Conservation (phyloP, 306 rosid genomes). For the Crotalaria pallida region DNA sequence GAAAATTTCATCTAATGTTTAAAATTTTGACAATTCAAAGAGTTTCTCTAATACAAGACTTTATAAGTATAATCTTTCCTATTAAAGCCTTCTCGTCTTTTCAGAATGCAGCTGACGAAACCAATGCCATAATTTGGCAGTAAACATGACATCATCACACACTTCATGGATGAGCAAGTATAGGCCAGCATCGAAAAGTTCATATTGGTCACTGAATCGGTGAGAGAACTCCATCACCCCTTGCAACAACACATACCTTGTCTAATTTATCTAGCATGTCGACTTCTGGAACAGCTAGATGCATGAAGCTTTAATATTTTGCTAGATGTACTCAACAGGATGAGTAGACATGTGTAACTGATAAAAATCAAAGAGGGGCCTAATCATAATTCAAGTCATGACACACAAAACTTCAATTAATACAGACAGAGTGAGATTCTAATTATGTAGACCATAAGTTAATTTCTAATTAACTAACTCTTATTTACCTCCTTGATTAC, state of each 20-base stretch:
- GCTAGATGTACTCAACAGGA: neutral
- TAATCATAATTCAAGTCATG: neutral
- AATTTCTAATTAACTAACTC: too few relatives aligned
- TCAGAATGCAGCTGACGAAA: too few relatives aligned
- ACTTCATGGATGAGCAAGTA: neutral
- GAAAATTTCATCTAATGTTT: slow-evolving; percentile 15
- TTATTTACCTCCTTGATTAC: neutral
- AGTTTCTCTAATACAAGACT: too few relatives aligned
- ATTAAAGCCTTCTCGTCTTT: too few relatives aligned
- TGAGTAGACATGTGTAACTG: neutral
- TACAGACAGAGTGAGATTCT: neutral
- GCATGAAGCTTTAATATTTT: slow-evolving; percentile 35
- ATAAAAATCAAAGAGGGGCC: neutral
- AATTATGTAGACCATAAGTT: neutral
- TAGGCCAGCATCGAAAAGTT: neutral
- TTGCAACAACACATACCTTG: slow-evolving; percentile 74
- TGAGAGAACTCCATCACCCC: slow-evolving; percentile 64
- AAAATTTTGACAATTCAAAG: too few relatives aligned
- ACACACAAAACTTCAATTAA: neutral
- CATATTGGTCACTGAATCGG: neutral
- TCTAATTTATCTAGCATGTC: slow-evolving; percentile 68
- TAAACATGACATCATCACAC: neutral
- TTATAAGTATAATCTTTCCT: too few relatives aligned
- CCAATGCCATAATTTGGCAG: neutral
- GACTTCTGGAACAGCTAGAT: slow-evolving; percentile 72